Evolutionary conservation across 192 early-diverging fungal genomes (phyloP), one percentile per base, ranked within the genome.

Genomic region (Chytriomyces confervae): DNA sequence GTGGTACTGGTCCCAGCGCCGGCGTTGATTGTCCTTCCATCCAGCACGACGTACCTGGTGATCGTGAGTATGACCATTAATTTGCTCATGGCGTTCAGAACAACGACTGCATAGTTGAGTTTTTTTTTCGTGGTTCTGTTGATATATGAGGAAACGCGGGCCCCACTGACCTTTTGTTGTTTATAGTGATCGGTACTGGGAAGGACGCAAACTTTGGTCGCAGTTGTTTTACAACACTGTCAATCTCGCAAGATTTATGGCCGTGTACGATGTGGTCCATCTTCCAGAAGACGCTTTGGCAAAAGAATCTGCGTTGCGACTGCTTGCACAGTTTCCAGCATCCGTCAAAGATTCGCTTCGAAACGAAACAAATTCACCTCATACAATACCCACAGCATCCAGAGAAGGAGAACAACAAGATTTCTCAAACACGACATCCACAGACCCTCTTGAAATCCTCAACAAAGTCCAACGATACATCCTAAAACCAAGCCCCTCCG

Each of bases 141-240:
- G 16, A 57, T 13, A 1, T 57, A 3, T 13, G 53, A 13, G 1
- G 13, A 13, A 57, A 18, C 20, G 13, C 2, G 20, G 13, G 1
- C 53, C 53, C 20, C 53, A 53, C 66, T 29, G 7, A 6, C 36
- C 0, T 2, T 13, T 18, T 3, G 36, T 36, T 36, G 36, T 36
- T 36, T 2, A 36, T 36, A 36, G 36, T 36, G 36, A 36, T 36
- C 36, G 36, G 36, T 88, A 88, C 85, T 95, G 91, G 91, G 96
- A 96, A 84, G 96, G 93, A 18, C 88, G 95, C 60, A 88, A 92
- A 77, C 75, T 92, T 27, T 98, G 95, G 95, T 89, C 88, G 49
- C 86, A 89, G 13, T 78, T 97, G 73, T 84, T 86, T 44, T 86
- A 89, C n/a, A 83, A 86, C 24, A 83, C 92, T 61, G 90, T 95